phyloP scores from a whole-genome alignment of 164 flowering plant genomes.

The Echeveria elegans region DNA sequence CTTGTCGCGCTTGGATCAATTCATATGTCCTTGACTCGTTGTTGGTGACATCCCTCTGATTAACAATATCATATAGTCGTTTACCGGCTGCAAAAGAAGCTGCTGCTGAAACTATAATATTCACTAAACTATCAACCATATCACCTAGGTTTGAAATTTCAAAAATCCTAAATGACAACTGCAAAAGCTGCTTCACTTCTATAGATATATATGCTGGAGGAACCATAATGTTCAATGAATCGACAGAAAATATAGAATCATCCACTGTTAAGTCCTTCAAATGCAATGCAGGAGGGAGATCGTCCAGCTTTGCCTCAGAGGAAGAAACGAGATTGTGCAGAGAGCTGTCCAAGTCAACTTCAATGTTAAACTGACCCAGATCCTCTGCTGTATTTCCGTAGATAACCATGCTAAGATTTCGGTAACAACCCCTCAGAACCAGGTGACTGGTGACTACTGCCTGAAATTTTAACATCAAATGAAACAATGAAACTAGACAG shows the following conservation, averaged over 20 bases:
- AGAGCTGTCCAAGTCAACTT: slow-evolving; percentile 79
- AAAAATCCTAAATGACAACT: slow-evolving; percentile 40
- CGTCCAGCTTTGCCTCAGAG: slow-evolving; percentile 81
- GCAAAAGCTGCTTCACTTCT: slow-evolving; percentile 50
- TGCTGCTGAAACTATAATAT: slow-evolving; percentile 42
- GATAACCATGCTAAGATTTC: slow-evolving; percentile 84
- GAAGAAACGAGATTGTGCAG: slow-evolving; percentile 59
- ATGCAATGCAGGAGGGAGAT: slow-evolving; percentile 69
- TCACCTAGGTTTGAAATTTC: slow-evolving; percentile 32
- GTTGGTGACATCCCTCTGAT: slow-evolving; percentile 19
- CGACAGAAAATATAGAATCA: slow-evolving; percentile 41
- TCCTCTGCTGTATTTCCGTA: slow-evolving; percentile 97
- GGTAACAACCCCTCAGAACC: slow-evolving; percentile 94
- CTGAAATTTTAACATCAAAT: slow-evolving; percentile 29
- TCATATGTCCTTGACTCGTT: slow-evolving; percentile 15
- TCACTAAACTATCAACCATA: slow-evolving; percentile 24
- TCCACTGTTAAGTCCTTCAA: slow-evolving; percentile 38
- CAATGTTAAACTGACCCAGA: slow-evolving; percentile 91
- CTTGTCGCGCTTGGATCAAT: slow-evolving; percentile 43
- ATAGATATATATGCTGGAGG: slow-evolving; percentile 39
- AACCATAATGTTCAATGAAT: slow-evolving; percentile 33
- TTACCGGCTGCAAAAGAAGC: slow-evolving; percentile 36
- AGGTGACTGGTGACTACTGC: slow-evolving; percentile 91
- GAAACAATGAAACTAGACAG: neutral
- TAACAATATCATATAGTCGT: slow-evolving; percentile 16